Percentiles rank a stretch among this genome's conserved stretches.
Evolutionary conservation across 2,329 filamentous ascomycete genomes (phyloP).

Genomic region (Davidsoniella australis): DNA sequence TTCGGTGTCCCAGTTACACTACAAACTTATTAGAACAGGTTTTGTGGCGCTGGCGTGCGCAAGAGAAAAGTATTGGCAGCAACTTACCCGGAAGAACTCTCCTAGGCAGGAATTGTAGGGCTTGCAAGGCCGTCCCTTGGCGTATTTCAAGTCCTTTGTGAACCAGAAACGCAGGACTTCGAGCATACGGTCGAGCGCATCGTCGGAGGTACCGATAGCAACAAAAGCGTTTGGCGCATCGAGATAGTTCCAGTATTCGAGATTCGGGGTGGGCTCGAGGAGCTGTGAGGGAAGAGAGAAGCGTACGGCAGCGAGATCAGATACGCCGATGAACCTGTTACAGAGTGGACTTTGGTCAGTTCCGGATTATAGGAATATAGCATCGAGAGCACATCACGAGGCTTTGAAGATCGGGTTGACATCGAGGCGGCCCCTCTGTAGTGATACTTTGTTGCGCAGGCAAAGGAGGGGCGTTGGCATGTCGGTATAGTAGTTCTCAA

Average conservation of each 20-base stretch:
- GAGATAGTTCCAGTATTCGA: constrained; percentile 98
- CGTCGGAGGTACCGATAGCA: constrained; percentile 72
- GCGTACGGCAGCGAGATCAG: constrained; percentile 86
- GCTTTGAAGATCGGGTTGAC: not conserved
- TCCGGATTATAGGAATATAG: not conserved
- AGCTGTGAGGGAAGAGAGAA: constrained; percentile 94
- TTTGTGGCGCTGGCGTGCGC: not conserved
- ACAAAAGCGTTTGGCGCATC: constrained; percentile 84
- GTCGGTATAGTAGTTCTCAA: no score
- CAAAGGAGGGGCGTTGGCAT: no score
- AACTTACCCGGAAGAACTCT: constrained; percentile 81
- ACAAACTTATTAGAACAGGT: not conserved
- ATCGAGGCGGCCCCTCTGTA: not conserved
- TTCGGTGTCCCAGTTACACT: constrained; percentile 93
- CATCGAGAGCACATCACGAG: not conserved
- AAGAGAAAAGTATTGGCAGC: not conserved
- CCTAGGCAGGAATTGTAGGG: constrained; percentile 95
- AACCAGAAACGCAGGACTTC: constrained; percentile 95
- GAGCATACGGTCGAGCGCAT: constrained; percentile 83
- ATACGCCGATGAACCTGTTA: constrained; percentile 77
- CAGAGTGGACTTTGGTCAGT: not conserved
- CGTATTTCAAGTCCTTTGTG: constrained; percentile 96
- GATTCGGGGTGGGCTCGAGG: constrained; percentile 85
- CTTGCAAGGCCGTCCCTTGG: constrained; percentile 96
- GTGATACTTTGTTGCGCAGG: no score